Base-by-base conservation (phyloP, 176 grass and related monocot genomes). In the Aegilops speltoides region DNA sequence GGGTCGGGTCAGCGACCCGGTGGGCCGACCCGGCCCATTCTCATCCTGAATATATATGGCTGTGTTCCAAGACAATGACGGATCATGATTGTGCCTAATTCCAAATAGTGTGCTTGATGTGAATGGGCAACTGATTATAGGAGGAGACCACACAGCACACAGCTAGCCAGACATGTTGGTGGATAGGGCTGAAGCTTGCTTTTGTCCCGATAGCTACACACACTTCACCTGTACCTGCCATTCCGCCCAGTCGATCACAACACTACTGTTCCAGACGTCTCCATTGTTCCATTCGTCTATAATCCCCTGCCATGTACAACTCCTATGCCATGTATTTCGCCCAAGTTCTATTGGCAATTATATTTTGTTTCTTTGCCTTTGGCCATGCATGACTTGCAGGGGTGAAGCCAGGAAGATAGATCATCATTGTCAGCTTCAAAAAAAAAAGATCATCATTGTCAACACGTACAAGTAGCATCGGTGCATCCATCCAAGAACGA, bases 181-280 rank as follows among this genome's bases (percentile, higher is more conserved):
- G 52, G 48, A 61, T 60, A 60, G 28, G 32, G 76, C 11, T 79
- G 52, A 59, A 36, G 50, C 29, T 78, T 78, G 36, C 77, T 79
- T 79, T 79, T 79, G 77, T 61, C 20, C 62, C 29, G 77, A 79
- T 79, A 59, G 77, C 32, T 79, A 79, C 77, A 38, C 62, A 36
- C 56, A 63, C 77, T 40, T 57, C 33, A 22, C 56, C 12, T 37
- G 52, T 78, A 74, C 71, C 40, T 31, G 25, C 43, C 73, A 76
- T 52, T 73, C 28, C 43, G 15, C 15, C 43, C 43, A 52, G 25
- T 52, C 43, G 29, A 34, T 59, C 16, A 54, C 50, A 19, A 54
- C 76, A 59, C 38, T 24, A 26, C 22, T 73, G 40, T 45, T 14
- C 13, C 70, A 25, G 3, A 74, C 73, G 41, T 50, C 73, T 17